Evolutionary conservation across 2,329 filamentous ascomycete genomes (phyloP).

Genomic region (Elsinoe ampelina): DNA sequence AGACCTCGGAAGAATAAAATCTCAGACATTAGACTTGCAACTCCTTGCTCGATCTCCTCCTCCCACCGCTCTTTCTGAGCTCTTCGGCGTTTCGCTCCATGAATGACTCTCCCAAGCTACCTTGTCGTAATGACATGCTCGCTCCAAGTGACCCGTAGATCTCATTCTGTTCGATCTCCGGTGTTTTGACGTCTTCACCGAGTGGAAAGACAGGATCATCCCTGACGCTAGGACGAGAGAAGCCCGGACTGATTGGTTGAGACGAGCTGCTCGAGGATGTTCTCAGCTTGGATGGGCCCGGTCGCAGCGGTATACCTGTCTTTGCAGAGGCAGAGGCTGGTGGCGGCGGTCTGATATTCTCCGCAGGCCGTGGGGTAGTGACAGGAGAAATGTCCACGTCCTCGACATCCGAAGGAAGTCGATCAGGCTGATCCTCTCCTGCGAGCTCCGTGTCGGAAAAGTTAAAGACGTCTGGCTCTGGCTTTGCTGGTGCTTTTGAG

Average conservation of each 20-base stretch:
- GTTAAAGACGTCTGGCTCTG: slow-evolving; percentile 21
- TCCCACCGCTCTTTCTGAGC: slow-evolving; percentile 17
- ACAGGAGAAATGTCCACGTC: slow-evolving; percentile 11
- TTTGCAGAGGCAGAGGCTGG: slow-evolving; percentile 2
- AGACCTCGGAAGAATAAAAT: no score
- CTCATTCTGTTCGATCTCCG: slow-evolving; percentile 21
- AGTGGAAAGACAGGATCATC: slow-evolving; percentile 24
- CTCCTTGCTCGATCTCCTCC: background rate
- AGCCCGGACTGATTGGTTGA: slow-evolving; percentile 28
- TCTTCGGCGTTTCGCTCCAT: slow-evolving; percentile 28
- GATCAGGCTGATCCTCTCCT: background rate
- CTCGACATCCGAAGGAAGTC: background rate
- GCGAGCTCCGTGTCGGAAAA: slow-evolving; percentile 16
- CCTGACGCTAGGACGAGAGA: slow-evolving; percentile 25
- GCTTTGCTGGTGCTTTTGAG: slow-evolving; percentile 25
- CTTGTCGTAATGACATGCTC: slow-evolving; percentile 16
- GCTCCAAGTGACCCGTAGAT: slow-evolving; percentile 19
- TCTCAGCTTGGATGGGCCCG: slow-evolving; percentile 18
- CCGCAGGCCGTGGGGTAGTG: background rate
- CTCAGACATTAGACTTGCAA: background rate
- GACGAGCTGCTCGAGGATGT: slow-evolving; percentile 20
- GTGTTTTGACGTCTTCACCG: slow-evolving; percentile 20
- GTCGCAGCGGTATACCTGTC: background rate
- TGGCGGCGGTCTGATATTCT: slow-evolving; percentile 11
- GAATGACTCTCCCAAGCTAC: slow-evolving; percentile 28